Evolutionary conservation across 768 basidiomycete genomes (phyloP).

Genomic region (Pluteus cervinus): DNA sequence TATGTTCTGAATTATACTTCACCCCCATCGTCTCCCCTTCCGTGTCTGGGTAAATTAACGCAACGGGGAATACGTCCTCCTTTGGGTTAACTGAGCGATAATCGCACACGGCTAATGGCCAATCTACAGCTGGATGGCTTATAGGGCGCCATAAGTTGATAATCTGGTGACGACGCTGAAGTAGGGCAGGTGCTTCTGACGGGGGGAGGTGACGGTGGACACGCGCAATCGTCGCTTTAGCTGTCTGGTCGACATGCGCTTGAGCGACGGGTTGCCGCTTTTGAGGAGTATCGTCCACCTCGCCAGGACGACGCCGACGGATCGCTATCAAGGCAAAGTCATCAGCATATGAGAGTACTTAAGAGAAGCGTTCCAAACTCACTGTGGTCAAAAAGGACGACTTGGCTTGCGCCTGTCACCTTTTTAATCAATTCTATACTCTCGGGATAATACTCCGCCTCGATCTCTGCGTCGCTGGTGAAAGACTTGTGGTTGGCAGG

Average conservation of each 20-base stretch:
- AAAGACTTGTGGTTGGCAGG: slow-evolving; percentile 38
- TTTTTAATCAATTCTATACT: slow-evolving; percentile 53
- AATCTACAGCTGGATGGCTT: slow-evolving; percentile 37
- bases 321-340: slow-evolving; percentile 24
- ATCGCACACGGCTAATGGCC: slow-evolving; percentile 48
- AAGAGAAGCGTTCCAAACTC: neutral
- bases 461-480: slow-evolving; percentile 39
- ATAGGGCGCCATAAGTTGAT: slow-evolving; percentile 62
- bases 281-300: slow-evolving; percentile 25
- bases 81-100: slow-evolving; percentile 35
- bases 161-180: slow-evolving; percentile 47
- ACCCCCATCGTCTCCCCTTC: slow-evolving; percentile 49
- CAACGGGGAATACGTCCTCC: slow-evolving; percentile 37
- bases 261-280: slow-evolving; percentile 41
- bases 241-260: slow-evolving; percentile 50
- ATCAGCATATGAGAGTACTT: neutral
- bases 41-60: slow-evolving; percentile 40
- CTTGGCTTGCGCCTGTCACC: slow-evolving; percentile 51
- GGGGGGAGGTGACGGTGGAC: slow-evolving; percentile 47
- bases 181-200: slow-evolving; percentile 34
- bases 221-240: slow-evolving; percentile 33
- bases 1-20: slow-evolving; percentile 37
- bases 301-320: slow-evolving; percentile 36
- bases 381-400: slow-evolving; percentile 48
- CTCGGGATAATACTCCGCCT: slow-evolving; percentile 55